Evolutionary conservation across 2,329 filamentous ascomycete species (phyloP), one percentile per base, ranked within the genome.

Genomic region (Madurella fahalii): DNA sequence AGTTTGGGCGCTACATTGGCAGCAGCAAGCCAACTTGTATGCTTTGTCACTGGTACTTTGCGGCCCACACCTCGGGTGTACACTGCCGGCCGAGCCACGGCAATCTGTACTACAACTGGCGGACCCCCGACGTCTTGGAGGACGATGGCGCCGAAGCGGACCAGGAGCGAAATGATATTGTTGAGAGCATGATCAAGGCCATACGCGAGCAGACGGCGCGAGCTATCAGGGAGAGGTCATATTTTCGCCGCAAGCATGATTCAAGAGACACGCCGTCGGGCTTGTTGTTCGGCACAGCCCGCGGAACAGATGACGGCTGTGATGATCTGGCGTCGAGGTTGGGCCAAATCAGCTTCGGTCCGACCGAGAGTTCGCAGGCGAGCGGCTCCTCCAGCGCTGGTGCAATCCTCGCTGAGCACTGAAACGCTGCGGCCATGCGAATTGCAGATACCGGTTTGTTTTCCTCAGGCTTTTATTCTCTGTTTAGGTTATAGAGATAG

Each of bases 81-180:
- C 47, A 59, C 2, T 65, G 69, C 1, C 65, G 73, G 0, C 34
- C 61, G 2, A 59, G 66, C 0, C 72, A 74, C 42, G 56, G 63
- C 0, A 76, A 76, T 5, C 44, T 76, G 0, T 76, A 76, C 40
- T n/a, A 48, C 15, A 67, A 64, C 41, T 76, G 73, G 73, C 59
- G 68, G 0, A 61, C 67, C 2, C 72, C 72, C 0, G 70, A 74
- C n/a, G 56, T 72, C 2, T 60, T 15, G 5, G 1, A 8, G 12
- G 17, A 13, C 0, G 58, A 56, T 2, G 49, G 44, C 2, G 2
- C 2, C 2, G 47, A n/a, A 9, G 53, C 42, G 8, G 40, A 49
- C 4, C 25, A 30, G 9, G 31, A 44, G 43, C 52, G 54, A 13
- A n/a, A 42, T 5, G 37, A 30, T 0, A 58, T 61, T 5, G 9